Base-by-base conservation (phyloP, 1,284 basidiomycete genomes). In the Trichosporon sp. region DNA sequence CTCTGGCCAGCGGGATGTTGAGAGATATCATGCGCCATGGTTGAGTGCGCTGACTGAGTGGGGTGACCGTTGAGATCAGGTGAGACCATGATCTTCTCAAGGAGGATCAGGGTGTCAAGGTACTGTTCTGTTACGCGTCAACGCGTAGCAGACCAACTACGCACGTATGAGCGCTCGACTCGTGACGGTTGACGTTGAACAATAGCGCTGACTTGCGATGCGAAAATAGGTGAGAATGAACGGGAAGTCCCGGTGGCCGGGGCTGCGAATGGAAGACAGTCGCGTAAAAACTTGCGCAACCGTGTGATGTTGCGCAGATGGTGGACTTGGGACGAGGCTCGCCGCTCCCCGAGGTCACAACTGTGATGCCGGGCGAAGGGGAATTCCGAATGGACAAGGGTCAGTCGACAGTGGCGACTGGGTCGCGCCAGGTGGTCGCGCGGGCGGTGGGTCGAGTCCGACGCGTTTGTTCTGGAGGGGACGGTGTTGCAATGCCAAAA, bases 81-180 rank as follows among this genome's bases (percentile, higher is more conserved):
- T 8, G 72, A 73, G n/a, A 73, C 68, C 38, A 71, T 69, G 38
- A 56, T 68, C 40, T 12, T 65, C 59, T 37, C 11, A 11, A n/a
- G n/a, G 59, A 5, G 32, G 14, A 8, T 35, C 59, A 63, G 59
- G 3, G 59, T n/a, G 54, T 32, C 12, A 14, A 59, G 32, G 16
- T 5, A 59, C 11, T 1, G 32, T 11, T 59, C 54, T 59, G 21
- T 19, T 26, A 59, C 54, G 54, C 37, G 59, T 63, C 59, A 63
- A 26, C 19, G 46, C 16, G 26, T 32, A 11, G 1, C 11, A 31
- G 32, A 11, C 4, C 54, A 14, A 32, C 26, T 26, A 26, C 31
- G 54, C 31, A 31, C 26, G 11, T 40, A 40, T 2, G 54, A 14
- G 43, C 16, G 5, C 43, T 46, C 14, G 4, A n/a, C 16, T n/a